Conservation (phyloP, 2,329 filamentous ascomycete species). For the Fusarium torulosum region DNA sequence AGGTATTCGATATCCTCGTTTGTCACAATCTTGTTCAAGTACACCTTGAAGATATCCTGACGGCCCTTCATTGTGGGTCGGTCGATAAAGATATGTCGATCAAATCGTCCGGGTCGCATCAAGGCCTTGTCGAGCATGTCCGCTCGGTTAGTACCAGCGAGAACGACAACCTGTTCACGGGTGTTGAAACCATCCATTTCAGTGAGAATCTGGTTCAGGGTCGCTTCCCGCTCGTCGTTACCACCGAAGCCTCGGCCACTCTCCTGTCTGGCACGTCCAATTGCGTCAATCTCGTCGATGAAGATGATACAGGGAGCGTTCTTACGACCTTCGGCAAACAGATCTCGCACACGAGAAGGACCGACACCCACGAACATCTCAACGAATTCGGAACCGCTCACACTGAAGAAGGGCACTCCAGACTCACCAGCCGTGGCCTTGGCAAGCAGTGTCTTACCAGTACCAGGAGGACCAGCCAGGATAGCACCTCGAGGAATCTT, state of each 20-base stretch:
- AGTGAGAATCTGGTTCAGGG: conserved; percentile 96
- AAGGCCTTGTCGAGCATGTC: conserved; percentile 95
- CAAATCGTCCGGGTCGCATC: conserved; percentile 96
- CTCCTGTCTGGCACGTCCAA: conserved; percentile 90
- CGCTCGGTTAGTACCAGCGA: conserved; percentile 95
- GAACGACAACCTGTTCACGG: conserved; percentile 92
- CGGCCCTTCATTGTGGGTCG: conserved; percentile 96
- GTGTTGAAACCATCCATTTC: conserved; percentile 99
- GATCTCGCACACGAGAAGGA: conserved; percentile 91
- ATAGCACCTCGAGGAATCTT: conserved; percentile 98
- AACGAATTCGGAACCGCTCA: conserved; percentile 98
- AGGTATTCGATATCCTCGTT: conserved; percentile 89
- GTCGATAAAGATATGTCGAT: conserved; percentile 96
- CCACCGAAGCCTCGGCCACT: conserved; percentile 79
- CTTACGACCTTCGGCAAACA: conserved; percentile 95
- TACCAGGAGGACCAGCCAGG: conserved; percentile 96
- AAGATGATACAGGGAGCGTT: conserved; percentile 99
- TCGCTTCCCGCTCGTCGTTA: conserved; percentile 97
- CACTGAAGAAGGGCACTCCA: conserved; percentile 96
- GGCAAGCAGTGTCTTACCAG: conserved; percentile 95
- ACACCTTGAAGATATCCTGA: conserved; percentile 95
- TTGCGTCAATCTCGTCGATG: conserved; percentile 99
- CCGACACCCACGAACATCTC: conserved; percentile 99
- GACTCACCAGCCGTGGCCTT: conserved; percentile 99
- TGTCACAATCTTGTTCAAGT: conserved; percentile 94